These are phyloP conservation scores for Russula griseocarnosa DNA, from an alignment of 768 basidiomycete species.

Conservation along the genomic window DNA sequence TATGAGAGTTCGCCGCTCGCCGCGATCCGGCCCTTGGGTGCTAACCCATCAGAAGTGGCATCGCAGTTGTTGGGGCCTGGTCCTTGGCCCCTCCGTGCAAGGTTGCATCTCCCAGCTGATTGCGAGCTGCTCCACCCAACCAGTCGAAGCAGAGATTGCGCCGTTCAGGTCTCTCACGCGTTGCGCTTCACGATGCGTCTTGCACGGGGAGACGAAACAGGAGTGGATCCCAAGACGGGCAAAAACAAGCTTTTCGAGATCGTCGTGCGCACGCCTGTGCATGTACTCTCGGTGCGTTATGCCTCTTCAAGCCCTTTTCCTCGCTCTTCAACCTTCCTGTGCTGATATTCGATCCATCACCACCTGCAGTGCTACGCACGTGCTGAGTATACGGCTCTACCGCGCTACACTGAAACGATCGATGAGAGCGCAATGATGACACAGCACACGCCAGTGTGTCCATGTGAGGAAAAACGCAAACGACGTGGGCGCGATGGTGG, in stretches of 20 bases:
- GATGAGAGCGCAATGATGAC: constrained; percentile 1
- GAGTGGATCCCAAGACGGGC: constrained; percentile 59
- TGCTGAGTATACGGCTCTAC: constrained; percentile 12
- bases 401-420: constrained; percentile 22
- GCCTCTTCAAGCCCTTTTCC: background rate
- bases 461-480: constrained; percentile 5
- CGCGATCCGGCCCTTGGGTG: constrained; percentile 44
- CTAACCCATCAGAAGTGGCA: constrained; percentile 53
- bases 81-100: constrained; percentile 78
- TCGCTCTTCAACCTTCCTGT: too few relatives aligned
- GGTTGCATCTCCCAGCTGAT: constrained; percentile 63
- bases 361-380: constrained; percentile 20
- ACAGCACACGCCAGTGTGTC: constrained; percentile 2
- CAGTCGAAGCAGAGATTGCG: constrained; percentile 71
- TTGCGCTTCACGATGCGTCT: constrained; percentile 82
- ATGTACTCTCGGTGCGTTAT: constrained; percentile 75
- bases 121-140: constrained; percentile 65
- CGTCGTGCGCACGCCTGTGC: constrained; percentile 77
- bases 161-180: constrained; percentile 68
- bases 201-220: constrained; percentile 69
- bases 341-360: background rate
- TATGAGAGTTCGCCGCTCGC: constrained; percentile 64
- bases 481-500: constrained; percentile 4
- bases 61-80: constrained; percentile 71
- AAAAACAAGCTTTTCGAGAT: constrained; percentile 84